A percentile compares a stretch with the other conserved stretches of the same genome.
These are phyloP conservation scores for Phytopythium sindhum DNA, from an alignment of 352 stramenopile species.

Conservation along the genomic window DNA sequence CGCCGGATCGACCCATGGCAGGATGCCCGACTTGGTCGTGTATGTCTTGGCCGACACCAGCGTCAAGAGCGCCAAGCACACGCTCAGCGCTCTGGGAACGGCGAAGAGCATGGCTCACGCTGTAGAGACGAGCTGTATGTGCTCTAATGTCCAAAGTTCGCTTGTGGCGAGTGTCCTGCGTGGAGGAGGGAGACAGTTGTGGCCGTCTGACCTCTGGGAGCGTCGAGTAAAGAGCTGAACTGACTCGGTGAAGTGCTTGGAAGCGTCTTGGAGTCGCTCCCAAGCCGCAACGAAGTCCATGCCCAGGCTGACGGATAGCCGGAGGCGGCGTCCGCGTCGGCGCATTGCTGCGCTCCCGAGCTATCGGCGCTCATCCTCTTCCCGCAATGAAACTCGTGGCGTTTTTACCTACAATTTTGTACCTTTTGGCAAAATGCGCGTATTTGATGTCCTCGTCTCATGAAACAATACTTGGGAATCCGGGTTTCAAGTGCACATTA, in stretches of 20 bases:
- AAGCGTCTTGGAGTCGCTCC: not conserved
- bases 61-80: not conserved
- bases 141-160: not conserved
- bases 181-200: not conserved
- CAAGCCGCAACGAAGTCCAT: too few species aligned
- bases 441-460: not conserved
- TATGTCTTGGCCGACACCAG: slow-evolving; percentile 2
- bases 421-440: not conserved
- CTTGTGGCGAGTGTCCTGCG: too few species aligned
- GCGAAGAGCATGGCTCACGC: not conserved
- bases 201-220: not conserved
- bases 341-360: not conserved
- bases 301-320: not conserved
- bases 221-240: slow-evolving; percentile 1
- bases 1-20: slow-evolving; percentile 20
- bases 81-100: not conserved
- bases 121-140: not conserved
- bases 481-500: not conserved
- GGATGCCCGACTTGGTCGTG: slow-evolving; percentile 13
- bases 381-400: too few species aligned
- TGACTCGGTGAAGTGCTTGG: not conserved
- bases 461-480: not conserved
- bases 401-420: not conserved
- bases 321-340: not conserved
- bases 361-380: not conserved